Conservation (phyloP, 1,139 yeast genomes). For the Petasospora rhodanensis region DNA sequence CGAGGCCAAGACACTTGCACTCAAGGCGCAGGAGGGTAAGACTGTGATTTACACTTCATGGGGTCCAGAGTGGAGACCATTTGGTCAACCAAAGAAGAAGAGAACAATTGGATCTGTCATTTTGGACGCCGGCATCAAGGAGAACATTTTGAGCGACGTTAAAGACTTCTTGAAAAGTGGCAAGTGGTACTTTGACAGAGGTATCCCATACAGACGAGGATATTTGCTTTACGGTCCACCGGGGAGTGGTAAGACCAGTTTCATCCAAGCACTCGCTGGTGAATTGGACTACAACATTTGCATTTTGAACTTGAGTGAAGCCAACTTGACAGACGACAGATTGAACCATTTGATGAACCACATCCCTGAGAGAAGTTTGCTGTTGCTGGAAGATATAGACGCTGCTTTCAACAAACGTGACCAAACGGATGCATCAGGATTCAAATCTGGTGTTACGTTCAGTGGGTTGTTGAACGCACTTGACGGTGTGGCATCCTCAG, state of each 20-base stretch:
- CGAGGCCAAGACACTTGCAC: constrained; percentile 83
- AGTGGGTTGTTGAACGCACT: constrained; percentile 90
- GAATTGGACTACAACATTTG: constrained; percentile 94
- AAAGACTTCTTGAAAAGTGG: constrained; percentile 75
- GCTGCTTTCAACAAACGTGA: constrained; percentile 88
- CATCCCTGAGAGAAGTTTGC: constrained; percentile 82
- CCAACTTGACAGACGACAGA: constrained; percentile 89
- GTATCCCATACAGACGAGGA: constrained; percentile 96
- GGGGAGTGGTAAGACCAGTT: constrained; percentile 94
- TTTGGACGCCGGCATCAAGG: constrained; percentile 70
- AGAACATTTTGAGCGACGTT: constrained; percentile 64
- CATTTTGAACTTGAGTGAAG: constrained; percentile 83
- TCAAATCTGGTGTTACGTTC: constrained; percentile 83
- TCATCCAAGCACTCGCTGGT: constrained; percentile 95
- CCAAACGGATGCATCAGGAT: constrained; percentile 74
- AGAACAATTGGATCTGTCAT: constrained; percentile 82
- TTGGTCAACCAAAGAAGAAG: constrained; percentile 92
- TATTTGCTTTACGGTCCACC: constrained; percentile 96
- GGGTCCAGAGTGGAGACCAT: constrained; percentile 99
- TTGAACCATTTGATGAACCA: constrained; percentile 94
- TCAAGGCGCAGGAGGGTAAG: constrained; percentile 83
- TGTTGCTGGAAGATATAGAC: constrained; percentile 88
- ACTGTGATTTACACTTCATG: constrained; percentile 91
- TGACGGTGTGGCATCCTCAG: constrained; percentile 99
- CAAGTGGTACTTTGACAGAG: constrained; percentile 90